These are phyloP conservation scores for Sphaceloma murrayae DNA, from an alignment of 2,329 filamentous ascomycete species.

Conservation along the genomic window DNA sequence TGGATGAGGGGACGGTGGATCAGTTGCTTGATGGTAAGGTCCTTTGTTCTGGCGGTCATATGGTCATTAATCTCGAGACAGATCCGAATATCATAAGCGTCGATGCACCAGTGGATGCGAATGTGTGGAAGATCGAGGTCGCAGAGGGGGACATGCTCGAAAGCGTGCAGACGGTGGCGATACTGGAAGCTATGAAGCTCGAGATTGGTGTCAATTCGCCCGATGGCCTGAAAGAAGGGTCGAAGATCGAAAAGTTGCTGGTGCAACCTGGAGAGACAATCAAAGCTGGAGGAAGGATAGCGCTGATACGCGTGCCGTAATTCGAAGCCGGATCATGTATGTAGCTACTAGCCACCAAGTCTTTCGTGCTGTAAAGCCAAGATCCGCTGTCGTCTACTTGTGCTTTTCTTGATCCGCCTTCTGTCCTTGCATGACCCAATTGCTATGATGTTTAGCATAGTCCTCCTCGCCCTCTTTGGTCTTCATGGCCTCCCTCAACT, in stretches of 20 bases:
- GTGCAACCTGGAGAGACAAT: constrained; percentile 36
- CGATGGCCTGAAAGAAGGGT: constrained; percentile 23
- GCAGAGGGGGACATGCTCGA: constrained; percentile 31
- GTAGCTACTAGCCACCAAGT: too few relatives aligned
- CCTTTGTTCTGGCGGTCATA: background rate
- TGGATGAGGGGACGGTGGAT: constrained; percentile 43
- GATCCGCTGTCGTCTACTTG: constrained; percentile 19
- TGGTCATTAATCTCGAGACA: constrained; percentile 8
- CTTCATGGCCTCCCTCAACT: constrained; percentile 32
- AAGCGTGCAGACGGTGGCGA: constrained; percentile 29
- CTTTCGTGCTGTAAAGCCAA: background rate
- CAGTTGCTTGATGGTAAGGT: constrained; percentile 38
- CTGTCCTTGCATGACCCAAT: constrained; percentile 33
- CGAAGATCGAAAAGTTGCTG: constrained; percentile 34
- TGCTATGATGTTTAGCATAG: constrained; percentile 31
- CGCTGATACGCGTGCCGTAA: constrained; percentile 21
- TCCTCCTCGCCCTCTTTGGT: constrained; percentile 31
- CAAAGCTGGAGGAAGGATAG: constrained; percentile 29
- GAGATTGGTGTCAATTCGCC: constrained; percentile 38
- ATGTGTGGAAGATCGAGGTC: constrained; percentile 38
- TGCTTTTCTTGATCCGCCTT: constrained; percentile 33
- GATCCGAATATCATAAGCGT: constrained; percentile 31
- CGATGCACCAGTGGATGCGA: constrained; percentile 38
- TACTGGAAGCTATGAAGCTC: constrained; percentile 41
- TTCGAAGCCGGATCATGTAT: background rate